Evolutionary conservation across 108 stramenopile species (phyloP).

Genomic region (Mayamaea pseudoterrestris): DNA sequence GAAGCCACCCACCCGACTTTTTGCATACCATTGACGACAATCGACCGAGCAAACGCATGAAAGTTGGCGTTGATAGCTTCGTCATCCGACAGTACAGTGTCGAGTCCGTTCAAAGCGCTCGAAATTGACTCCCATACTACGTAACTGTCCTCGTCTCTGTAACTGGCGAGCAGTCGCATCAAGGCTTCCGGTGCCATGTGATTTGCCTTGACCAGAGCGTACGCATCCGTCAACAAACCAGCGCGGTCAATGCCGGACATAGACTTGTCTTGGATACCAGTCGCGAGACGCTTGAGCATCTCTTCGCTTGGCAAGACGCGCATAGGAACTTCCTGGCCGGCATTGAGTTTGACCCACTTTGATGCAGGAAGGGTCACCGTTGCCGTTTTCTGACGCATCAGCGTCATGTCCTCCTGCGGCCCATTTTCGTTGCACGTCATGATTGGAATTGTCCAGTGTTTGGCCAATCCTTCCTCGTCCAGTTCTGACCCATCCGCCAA

Average conservation of each 20-base stretch:
- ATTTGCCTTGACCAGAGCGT: slow-evolving; percentile 88
- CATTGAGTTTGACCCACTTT: slow-evolving; percentile 92
- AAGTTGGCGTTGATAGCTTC: slow-evolving; percentile 43
- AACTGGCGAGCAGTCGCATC: slow-evolving; percentile 66
- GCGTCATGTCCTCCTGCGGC: slow-evolving; percentile 50
- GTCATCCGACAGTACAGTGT: slow-evolving; percentile 66
- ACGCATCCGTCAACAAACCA: slow-evolving; percentile 76
- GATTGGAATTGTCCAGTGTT: slow-evolving; percentile 95
- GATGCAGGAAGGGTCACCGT: slow-evolving; percentile 53
- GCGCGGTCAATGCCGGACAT: slow-evolving; percentile 78
- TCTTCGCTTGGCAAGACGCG: slow-evolving; percentile 69
- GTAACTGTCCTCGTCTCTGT: slow-evolving; percentile 73
- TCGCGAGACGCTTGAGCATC: slow-evolving; percentile 60
- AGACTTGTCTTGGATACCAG: slow-evolving; percentile 43
- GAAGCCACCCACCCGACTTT: slow-evolving; percentile 84
- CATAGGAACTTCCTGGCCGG: slow-evolving; percentile 90
- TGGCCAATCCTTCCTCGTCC: slow-evolving; percentile 58
- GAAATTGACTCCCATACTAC: slow-evolving; percentile 82
- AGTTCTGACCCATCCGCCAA: slow-evolving; percentile 71
- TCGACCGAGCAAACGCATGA: slow-evolving; percentile 34
- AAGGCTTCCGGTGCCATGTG: slow-evolving; percentile 64
- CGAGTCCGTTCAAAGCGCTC: slow-evolving; percentile 57
- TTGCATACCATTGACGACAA: slow-evolving; percentile 48
- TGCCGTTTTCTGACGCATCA: slow-evolving; percentile 80
- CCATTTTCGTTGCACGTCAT: slow-evolving; percentile 65